Evolutionary conservation across 148 eudicot species (phyloP), one percentile per base, ranked within the genome.

Genomic region (Talinum fruticosum): DNA sequence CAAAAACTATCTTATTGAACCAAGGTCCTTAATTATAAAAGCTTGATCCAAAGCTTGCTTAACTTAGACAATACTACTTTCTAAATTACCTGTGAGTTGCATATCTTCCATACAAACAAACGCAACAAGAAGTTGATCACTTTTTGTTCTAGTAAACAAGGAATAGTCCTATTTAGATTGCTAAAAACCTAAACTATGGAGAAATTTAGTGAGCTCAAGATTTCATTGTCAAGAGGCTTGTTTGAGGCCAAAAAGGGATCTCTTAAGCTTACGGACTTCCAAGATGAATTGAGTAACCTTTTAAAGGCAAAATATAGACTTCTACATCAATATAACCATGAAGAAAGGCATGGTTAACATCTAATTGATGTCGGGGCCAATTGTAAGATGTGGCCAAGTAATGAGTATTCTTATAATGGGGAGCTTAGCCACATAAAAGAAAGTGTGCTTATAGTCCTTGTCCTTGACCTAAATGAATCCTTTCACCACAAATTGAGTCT

Each of bases 221-320:
- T 53, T 57, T 57, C 79, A 77, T 47, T 66, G 69, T 7, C 79
- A 3, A 4, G 79, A 67, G 0, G 73, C 79, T 10, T 77, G 30
- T 2, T 36, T 61, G 0, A 77, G 29, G 0, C 64, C 79, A 77
- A 67, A 67, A 8, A 77, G 19, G 15, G 68, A 35, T 28, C 26
- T 49, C 15, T 71, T 8, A 24, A 64, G 30, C 35, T 28, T 73
- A 15, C 65, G 51, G 29, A 73, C 65, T 16, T 29, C 7, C 3
- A 10, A 2, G n/a, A 2, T 1, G 18, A 5, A 10, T 6, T 0
- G 47, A 2, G 12, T 47, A 47, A 6, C 61, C 34, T 26, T 10
- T 53, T 12, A 61, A 61, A 10, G n/a, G 61, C 3, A 13, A 13
- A 34, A 72, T 28, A 18, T 72, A 72, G 12, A 72, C 41, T 37